These are phyloP conservation scores for Talaromyces nanjingensis DNA, from an alignment of 495 filamentous ascomycete species.

Conservation along the genomic window DNA sequence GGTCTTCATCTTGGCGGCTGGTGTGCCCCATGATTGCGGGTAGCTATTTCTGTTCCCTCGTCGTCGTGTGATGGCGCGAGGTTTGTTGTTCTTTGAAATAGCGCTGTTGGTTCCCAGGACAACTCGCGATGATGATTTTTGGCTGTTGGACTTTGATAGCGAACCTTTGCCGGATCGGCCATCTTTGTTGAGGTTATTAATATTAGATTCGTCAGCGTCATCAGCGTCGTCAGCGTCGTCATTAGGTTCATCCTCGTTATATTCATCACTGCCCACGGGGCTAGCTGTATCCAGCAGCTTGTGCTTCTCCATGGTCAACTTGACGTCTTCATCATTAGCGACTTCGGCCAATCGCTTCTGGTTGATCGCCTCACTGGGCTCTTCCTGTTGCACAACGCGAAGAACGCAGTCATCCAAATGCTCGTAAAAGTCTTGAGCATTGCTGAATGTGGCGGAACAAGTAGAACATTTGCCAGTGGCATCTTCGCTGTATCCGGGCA, in stretches of 20 bases:
- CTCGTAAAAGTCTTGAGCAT: slow-evolving; percentile 97
- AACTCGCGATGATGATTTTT: slow-evolving; percentile 25
- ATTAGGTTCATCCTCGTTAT: slow-evolving; percentile 53
- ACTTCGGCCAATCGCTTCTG: slow-evolving; percentile 76
- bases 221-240: slow-evolving; percentile 52
- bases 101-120: slow-evolving; percentile 45
- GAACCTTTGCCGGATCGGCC: slow-evolving; percentile 4
- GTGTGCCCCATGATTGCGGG: slow-evolving; percentile 85
- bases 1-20: slow-evolving; percentile 87
- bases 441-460: slow-evolving; percentile 83
- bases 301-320: slow-evolving; percentile 79
- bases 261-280: slow-evolving; percentile 33
- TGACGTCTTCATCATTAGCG: slow-evolving; percentile 72
- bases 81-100: slow-evolving; percentile 33
- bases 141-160: not conserved
- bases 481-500: slow-evolving; percentile 57
- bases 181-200: not conserved
- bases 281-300: slow-evolving; percentile 56
- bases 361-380: slow-evolving; percentile 94
- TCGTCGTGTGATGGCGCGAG: slow-evolving; percentile 52
- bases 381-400: slow-evolving; percentile 93
- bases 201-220: slow-evolving; percentile 3
- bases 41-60: slow-evolving; percentile 89
- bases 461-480: slow-evolving; percentile 94
- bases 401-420: slow-evolving; percentile 98